Conservation (phyloP, 2,329 filamentous ascomycete genomes). For the Stylonectria norvegica region DNA sequence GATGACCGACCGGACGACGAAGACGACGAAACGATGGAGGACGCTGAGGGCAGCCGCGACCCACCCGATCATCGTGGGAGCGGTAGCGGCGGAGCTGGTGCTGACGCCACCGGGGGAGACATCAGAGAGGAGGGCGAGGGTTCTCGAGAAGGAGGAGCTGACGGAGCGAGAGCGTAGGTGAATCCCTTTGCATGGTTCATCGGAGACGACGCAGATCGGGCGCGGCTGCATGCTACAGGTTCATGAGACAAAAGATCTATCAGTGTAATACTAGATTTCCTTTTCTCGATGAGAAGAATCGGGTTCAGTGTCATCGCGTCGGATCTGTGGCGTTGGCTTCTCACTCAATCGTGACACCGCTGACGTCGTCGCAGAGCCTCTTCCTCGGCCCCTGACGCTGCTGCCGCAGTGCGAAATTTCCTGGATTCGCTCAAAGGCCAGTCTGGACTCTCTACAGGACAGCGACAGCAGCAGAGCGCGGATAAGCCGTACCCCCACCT, state of each 20-base stretch:
- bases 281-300: slow-evolving; percentile 27
- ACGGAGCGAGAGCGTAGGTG: slow-evolving; percentile 99
- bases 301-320: slow-evolving; percentile 25
- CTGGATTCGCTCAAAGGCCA: slow-evolving; percentile 72
- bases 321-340: slow-evolving; percentile 18
- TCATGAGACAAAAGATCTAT: slow-evolving; percentile 24
- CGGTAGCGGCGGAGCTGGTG: slow-evolving; percentile 75
- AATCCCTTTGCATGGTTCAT: slow-evolving; percentile 31
- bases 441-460: slow-evolving; percentile 37
- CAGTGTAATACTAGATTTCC: slow-evolving; percentile 33
- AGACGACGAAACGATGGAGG: slow-evolving; percentile 51
- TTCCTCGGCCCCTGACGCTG: slow-evolving; percentile 63
- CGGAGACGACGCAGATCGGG: slow-evolving; percentile 22
- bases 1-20: slow-evolving; percentile 56
- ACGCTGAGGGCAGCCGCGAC: slow-evolving; percentile 64
- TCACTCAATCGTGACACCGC: slow-evolving; percentile 31
- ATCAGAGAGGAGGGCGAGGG: slow-evolving; percentile 84
- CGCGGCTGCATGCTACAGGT: slow-evolving; percentile 18
- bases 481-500: slow-evolving; percentile 76
- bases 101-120: slow-evolving; percentile 86
- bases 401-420: slow-evolving; percentile 80
- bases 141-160: slow-evolving; percentile 87
- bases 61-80: slow-evolving; percentile 55
- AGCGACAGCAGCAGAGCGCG: slow-evolving; percentile 31
- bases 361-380: slow-evolving; percentile 55